Evolutionary conservation across 2,329 filamentous ascomycete genomes (phyloP), one percentile per base, ranked within the genome.

Genomic region (Penicillium sp.): DNA sequence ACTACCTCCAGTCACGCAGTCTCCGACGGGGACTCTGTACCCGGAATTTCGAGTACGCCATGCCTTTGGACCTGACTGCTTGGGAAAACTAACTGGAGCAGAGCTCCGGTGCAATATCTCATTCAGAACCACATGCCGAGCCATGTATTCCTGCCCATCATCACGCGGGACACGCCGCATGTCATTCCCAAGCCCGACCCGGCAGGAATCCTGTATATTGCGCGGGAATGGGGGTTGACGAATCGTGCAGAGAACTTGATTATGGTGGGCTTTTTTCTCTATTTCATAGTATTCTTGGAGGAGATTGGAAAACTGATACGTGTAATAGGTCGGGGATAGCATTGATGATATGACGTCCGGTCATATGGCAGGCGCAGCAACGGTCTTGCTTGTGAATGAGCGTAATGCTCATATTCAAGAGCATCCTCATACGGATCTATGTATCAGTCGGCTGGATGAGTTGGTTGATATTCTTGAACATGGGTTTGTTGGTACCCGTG

Each of bases 301-400:
- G 12, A 27, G n/a, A 40, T 9, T 25, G 23, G 20, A 6, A 31
- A 29, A 9, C 31, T 42, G 15, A 32, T 10, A 27, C 18, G 20
- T 20, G 42, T 53, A 45, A 45, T 61, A 72, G 75, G 75, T 78
- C 20, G 88, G 88, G 3, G 88, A 92, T 66, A 90, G 86, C 13
- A 82, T 95, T 47, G 93, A 97, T 67, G 93, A 98, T 66, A 95
- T 97, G 82, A 88, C 86, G 6, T 89, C 92, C 0, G 92, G 93
- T 0, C 81, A 86, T 52, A 78, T 77, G 45, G 92, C 92, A 0
- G 92, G 92, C 1, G 89, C 91, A 1, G 87, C 89, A 29, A 97
- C 93, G 0, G 90, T 97, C n/a, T 66, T 97, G 65, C 75, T 98
- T 39, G 79, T 86, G 13, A 95, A 95, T 63, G 82, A 88, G n/a